Evolutionary conservation across 306 rosid species (phyloP), one percentile per base, ranked within the genome.

Genomic region (Pachyrhizus erosus): DNA sequence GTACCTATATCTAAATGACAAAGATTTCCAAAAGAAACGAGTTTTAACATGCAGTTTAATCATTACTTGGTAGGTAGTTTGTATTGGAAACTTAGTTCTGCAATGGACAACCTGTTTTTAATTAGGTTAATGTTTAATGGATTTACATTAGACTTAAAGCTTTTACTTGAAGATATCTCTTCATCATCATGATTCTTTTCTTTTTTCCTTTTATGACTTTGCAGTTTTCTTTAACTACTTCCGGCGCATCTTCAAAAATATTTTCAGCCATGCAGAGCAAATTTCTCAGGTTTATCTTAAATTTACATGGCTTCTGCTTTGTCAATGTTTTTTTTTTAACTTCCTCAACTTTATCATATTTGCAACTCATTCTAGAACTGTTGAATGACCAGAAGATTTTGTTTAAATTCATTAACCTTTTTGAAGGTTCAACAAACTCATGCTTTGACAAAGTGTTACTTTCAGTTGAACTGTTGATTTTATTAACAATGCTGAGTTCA

Each of bases 181-280:
- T 45, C 77, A 23, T 74, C 4, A 3, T 3, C 17, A 3, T 77
- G 37, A 48, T 77, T 77, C 3, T 33, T 69, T 6, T 46, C 24
- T 15, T 34, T 70, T 33, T 65, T 31, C n/a, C 64, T 52, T 27
- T 7, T 76, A 54, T 81, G 46, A 31, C 58, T 67, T 33, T 82
- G 82, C 99, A 95, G 99, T 91, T 74, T 90, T 91, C 86, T 93
- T 93, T 89, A 85, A 90, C 82, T 95, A 91, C 87, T 89, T 95
- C 77, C 90, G 97, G 65, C 94, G 94, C 76, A 91, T 95, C 83
- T 95, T 95, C 96, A 95, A 91, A 84, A 95, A 95, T 87, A 93
- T 95, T 77, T 93, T 95, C 83, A 90, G 84, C 85, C 99, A 95
- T 4, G 94, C 98, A 1, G 99, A 95, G 87, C 98, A 95, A 90